These are phyloP conservation scores for Calonectria crousiana DNA, from an alignment of 2,329 filamentous ascomycete species.

Conservation along the genomic window DNA sequence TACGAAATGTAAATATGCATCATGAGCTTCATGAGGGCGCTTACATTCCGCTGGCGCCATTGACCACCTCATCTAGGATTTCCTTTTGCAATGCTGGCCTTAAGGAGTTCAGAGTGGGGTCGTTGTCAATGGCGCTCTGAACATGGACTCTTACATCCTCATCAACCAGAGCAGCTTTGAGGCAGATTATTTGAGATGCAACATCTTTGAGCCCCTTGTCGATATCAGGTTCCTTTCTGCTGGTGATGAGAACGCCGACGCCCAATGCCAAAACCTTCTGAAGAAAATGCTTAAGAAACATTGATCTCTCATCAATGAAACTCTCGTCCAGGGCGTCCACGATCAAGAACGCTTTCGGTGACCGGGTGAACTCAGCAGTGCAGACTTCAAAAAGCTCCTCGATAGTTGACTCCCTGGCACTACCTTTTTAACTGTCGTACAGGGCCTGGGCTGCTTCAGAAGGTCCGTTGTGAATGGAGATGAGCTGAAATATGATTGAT, in stretches of 20 bases:
- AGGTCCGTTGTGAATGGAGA: not conserved
- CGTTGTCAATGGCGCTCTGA: not conserved
- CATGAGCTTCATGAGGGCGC: not conserved
- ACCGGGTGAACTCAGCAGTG: not conserved
- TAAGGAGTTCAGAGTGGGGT: not conserved
- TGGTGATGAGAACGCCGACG: not conserved
- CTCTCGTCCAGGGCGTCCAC: slow-evolving; percentile 10
- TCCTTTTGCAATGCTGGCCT: slow-evolving; percentile 1
- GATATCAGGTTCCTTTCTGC: slow-evolving; percentile 12
- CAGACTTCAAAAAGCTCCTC: not conserved
- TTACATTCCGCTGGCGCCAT: not conserved
- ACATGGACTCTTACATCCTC: not conserved
- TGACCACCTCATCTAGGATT: not conserved
- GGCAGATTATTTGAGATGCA: not conserved
- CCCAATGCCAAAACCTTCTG: not conserved
- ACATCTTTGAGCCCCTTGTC: not conserved
- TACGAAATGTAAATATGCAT: not conserved
- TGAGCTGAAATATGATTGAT: not conserved
- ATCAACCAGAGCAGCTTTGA: not conserved
- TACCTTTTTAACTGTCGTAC: not conserved
- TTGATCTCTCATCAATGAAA: not conserved
- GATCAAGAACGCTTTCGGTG: not conserved
- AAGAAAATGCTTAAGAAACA: not conserved
- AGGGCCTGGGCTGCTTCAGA: not conserved
- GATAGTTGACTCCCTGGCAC: not conserved